A percentile compares a stretch with the other conserved stretches of the same genome.
Conservation (phyloP, 2,329 filamentous ascomycete species). For the Colletotrichum noveboracense region DNA sequence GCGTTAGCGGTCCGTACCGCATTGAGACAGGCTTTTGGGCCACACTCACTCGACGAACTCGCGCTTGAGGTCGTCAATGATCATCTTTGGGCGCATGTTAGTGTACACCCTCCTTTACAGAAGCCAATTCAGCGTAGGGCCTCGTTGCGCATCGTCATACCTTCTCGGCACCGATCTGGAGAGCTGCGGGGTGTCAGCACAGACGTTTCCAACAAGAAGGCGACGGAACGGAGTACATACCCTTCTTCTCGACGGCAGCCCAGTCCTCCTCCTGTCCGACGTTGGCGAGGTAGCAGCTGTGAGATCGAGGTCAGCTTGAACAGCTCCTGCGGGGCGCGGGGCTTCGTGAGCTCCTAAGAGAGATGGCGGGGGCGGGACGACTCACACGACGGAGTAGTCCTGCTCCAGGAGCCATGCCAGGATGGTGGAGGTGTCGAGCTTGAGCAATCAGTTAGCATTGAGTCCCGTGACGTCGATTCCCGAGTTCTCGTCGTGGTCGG, state of each 20-base stretch:
- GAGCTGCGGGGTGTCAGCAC: neutral
- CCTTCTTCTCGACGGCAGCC: conserved; percentile 72
- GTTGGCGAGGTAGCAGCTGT: conserved; percentile 59
- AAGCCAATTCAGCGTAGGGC: neutral
- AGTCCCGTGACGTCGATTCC: neutral
- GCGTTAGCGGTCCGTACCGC: neutral
- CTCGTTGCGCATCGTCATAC: neutral
- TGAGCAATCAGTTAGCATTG: neutral
- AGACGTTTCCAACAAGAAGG: neutral
- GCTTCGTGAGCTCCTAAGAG: neutral
- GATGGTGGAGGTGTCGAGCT: conserved; percentile 21
- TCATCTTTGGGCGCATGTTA: conserved; percentile 35
- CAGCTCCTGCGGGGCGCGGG: neutral
- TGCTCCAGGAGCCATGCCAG: conserved; percentile 16
- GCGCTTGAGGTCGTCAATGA: conserved; percentile 66
- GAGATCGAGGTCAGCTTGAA: neutral
- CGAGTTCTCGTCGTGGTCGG: neutral
- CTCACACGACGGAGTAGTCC: conserved; percentile 14
- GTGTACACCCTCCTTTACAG: neutral
- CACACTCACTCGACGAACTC: conserved; percentile 67
- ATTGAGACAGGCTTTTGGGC: neutral
- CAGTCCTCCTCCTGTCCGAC: conserved; percentile 77
- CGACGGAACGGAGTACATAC: conserved; percentile 29
- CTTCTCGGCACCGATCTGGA: conserved; percentile 22
- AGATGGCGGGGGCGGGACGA: neutral